Conservation (phyloP, 1,284 basidiomycete genomes). For the Singerocomus rubriflavus region DNA sequence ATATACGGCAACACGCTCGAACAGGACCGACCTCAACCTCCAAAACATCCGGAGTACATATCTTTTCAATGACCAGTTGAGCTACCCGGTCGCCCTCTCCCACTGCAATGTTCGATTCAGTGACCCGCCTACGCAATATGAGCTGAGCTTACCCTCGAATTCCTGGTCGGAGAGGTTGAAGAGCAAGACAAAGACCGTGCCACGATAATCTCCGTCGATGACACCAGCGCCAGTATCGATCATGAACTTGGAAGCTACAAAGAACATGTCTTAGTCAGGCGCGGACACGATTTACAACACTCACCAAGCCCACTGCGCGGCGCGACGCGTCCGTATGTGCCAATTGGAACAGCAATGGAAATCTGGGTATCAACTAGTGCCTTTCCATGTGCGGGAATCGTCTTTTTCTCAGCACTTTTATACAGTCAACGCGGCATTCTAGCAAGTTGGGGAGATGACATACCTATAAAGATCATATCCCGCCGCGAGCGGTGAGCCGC, state of each 20-base stretch:
- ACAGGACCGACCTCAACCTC: conserved; percentile 73
- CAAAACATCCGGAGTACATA: conserved; percentile 80
- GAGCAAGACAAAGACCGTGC: conserved; percentile 88
- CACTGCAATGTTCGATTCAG: conserved; percentile 46
- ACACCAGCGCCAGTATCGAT: conserved; percentile 98
- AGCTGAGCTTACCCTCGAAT: conserved; percentile 66
- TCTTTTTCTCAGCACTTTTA: conserved; percentile 71
- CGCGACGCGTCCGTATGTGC: conserved; percentile 95
- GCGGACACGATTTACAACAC: conserved; percentile 24
- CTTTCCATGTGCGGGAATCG: conserved; percentile 82
- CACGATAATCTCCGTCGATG: conserved; percentile 94
- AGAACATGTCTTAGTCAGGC: neutral
- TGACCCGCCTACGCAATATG: neutral
- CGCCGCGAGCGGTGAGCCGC: conserved; percentile 83
- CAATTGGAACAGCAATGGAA: conserved; percentile 87
- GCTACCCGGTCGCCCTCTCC: conserved; percentile 91
- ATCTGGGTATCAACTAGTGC: conserved; percentile 89
- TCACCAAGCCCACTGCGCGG: conserved; percentile 91
- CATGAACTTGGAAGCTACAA: conserved; percentile 88
- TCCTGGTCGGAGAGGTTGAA: conserved; percentile 92
- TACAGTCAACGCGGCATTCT: neutral
- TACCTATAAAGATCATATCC: conserved; percentile 95
- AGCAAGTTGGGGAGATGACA: neutral
- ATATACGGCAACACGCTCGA: neutral
- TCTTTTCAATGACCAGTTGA: conserved; percentile 91